A percentile compares a stretch with the other conserved stretches of the same genome.
phyloP scores from a whole-genome alignment of 169 alveolate species.

The Blepharisma undulans region DNA sequence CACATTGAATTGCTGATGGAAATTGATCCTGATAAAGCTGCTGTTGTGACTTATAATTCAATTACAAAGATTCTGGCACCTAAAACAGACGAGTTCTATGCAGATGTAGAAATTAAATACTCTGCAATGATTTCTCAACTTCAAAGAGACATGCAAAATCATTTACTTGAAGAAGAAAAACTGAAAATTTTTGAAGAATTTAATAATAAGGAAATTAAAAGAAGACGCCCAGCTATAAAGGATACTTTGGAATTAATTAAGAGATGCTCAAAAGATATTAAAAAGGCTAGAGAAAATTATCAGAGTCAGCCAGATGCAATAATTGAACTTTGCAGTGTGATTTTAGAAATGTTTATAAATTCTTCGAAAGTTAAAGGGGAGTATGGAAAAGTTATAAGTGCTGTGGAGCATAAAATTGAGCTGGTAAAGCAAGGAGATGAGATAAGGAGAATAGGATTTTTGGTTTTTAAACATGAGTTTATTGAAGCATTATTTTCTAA shows the following conservation, averaged over 20 bases:
- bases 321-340: background rate
- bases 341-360: background rate
- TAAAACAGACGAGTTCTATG: background rate
- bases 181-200: background rate
- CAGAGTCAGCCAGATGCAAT: background rate
- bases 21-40: constrained; percentile 36
- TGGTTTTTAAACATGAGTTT: constrained; percentile 60
- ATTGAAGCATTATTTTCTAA: background rate
- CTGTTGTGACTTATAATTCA: constrained; percentile 18
- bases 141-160: background rate
- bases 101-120: background rate
- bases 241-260: background rate
- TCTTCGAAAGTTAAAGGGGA: background rate
- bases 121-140: background rate
- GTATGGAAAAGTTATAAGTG: background rate
- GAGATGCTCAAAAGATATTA: background rate
- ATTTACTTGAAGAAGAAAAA: constrained; percentile 9
- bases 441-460: constrained; percentile 50
- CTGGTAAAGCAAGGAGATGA: background rate
- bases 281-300: background rate
- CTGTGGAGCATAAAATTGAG: background rate
- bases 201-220: background rate
- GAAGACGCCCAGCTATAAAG: background rate
- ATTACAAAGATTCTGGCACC: background rate
- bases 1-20: constrained; percentile 28